Evolutionary conservation across 257 asterid genomes (phyloP).

Genomic region (Lycium barbarum): DNA sequence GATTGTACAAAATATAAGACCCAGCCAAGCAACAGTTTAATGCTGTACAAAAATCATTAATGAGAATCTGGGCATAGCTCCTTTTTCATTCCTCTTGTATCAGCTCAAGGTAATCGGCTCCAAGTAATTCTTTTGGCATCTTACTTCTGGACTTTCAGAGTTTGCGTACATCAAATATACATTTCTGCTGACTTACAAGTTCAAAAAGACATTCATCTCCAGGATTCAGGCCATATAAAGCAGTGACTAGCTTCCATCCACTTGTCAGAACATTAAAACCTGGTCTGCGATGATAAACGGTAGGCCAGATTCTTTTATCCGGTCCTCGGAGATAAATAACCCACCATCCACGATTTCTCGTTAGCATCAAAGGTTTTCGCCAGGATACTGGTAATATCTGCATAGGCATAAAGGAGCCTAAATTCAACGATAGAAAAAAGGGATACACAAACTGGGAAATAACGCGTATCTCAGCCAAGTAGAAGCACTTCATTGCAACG

Average conservation of each 20-base stretch:
- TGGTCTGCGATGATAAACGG: background rate
- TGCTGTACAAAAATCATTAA: background rate
- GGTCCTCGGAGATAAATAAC: slow-evolving; percentile 30
- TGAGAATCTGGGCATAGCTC: background rate
- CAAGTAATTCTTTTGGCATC: background rate
- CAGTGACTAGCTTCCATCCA: slow-evolving; percentile 32
- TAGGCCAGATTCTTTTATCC: slow-evolving; percentile 27
- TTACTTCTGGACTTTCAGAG: slow-evolving; percentile 21
- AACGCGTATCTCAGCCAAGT: background rate
- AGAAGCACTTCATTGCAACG: background rate
- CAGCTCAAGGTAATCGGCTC: background rate
- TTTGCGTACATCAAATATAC: slow-evolving; percentile 16
- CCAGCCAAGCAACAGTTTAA: background rate
- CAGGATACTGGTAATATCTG: slow-evolving; percentile 31
- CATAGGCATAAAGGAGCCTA: slow-evolving; percentile 22
- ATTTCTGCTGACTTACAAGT: slow-evolving; percentile 21
- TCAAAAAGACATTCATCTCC: slow-evolving; percentile 33
- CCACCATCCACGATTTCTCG: background rate
- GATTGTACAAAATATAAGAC: background rate
- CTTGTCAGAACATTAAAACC: slow-evolving; percentile 20
- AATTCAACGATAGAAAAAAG: background rate
- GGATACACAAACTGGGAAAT: background rate
- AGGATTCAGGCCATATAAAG: slow-evolving; percentile 11
- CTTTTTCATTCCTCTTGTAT: background rate
- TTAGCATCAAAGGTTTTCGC: background rate